phyloP scores from a whole-genome alignment of 2,329 filamentous ascomycete species.

The Venturia aucupariae region DNA sequence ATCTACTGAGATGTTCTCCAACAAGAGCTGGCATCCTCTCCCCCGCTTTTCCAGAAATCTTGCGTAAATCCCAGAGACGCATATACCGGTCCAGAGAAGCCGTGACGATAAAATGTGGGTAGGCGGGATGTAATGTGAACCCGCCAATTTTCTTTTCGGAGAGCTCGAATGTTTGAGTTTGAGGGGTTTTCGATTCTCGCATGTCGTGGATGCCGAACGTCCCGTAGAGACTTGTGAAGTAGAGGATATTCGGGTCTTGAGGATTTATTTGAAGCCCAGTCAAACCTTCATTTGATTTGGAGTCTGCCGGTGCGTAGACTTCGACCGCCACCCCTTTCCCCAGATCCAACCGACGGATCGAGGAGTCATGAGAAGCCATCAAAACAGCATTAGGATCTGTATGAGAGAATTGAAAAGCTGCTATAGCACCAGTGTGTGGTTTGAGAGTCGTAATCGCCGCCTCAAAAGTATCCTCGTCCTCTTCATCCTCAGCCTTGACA shows the following conservation, averaged over 20 bases:
- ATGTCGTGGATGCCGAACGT: conserved; percentile 73
- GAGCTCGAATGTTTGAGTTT: conserved; percentile 58
- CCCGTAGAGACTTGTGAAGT: conserved; percentile 82
- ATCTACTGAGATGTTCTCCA: conserved; percentile 69
- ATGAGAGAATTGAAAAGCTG: conserved; percentile 69
- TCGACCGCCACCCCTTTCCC: conserved; percentile 70
- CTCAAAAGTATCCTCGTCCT: conserved; percentile 60
- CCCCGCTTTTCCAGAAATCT: conserved; percentile 57
- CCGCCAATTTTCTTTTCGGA: conserved; percentile 94
- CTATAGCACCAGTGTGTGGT: conserved; percentile 79
- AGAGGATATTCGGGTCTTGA: conserved; percentile 61
- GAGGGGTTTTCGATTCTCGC: conserved; percentile 47
- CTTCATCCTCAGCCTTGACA: conserved; percentile 43
- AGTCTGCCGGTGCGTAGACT: conserved; percentile 65
- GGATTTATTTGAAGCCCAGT: conserved; percentile 74
- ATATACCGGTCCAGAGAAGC: conserved; percentile 83
- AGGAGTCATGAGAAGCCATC: conserved; percentile 86
- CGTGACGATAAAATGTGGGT: conserved; percentile 77
- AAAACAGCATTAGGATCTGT: conserved; percentile 67
- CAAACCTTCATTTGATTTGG: conserved; percentile 64
- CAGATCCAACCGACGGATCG: conserved; percentile 78
- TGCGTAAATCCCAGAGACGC: conserved; percentile 87
- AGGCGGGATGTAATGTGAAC: conserved; percentile 71
- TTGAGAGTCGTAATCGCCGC: conserved; percentile 86
- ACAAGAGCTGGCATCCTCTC: conserved; percentile 57